phyloP scores from a whole-genome alignment of 345 rosid species.

The Arabis hirsuta region DNA sequence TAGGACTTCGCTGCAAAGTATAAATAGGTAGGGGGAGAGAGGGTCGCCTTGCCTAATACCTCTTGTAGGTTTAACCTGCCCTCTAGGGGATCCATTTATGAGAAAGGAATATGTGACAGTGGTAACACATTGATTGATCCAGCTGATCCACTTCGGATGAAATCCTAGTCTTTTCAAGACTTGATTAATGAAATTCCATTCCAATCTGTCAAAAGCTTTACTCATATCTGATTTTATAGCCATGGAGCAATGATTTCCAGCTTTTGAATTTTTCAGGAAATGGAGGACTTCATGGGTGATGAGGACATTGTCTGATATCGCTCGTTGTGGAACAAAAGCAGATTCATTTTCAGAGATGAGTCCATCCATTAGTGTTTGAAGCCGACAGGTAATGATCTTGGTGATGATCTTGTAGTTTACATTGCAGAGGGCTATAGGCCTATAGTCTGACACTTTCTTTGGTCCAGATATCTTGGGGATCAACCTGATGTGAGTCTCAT shows the following conservation, averaged over 20 bases:
- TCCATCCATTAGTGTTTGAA: neutral
- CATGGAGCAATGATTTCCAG: neutral
- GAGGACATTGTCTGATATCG: neutral
- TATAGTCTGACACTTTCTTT: neutral
- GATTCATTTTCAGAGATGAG: neutral
- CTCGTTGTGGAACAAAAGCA: neutral
- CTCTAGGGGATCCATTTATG: neutral
- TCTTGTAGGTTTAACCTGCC: fast-evolving
- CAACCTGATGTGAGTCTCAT: neutral
- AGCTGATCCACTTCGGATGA: neutral
- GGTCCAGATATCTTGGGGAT: too few species aligned
- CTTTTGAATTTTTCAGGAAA: neutral
- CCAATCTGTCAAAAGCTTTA: neutral
- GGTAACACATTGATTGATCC: neutral
- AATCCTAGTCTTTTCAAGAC: neutral
- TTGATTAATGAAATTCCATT: neutral
- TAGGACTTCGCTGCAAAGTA: neutral
- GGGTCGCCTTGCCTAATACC: neutral
- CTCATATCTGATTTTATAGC: neutral
- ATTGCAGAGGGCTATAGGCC: neutral
- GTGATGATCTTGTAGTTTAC: neutral
- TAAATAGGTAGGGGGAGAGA: neutral
- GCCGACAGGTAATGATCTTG: neutral
- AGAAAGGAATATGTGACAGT: neutral
- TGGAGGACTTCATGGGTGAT: neutral